These are phyloP conservation scores for Vishniacozyma victoriae DNA, from an alignment of 768 basidiomycete genomes.

Conservation along the genomic window DNA sequence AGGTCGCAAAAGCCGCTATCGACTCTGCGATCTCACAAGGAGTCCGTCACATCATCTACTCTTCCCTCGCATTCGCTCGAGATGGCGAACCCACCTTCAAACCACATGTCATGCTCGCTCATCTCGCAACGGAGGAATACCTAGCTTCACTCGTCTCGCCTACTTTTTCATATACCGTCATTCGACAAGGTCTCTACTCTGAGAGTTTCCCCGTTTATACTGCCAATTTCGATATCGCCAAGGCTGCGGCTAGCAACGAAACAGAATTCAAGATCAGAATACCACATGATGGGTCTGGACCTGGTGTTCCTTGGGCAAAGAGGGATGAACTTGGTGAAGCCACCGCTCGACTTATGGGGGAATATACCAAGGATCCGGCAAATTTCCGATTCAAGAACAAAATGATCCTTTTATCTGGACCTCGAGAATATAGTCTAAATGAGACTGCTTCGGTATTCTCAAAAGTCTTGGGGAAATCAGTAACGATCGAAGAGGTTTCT, in stretches of 20 bases:
- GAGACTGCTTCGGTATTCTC: neutral
- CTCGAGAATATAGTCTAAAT: neutral
- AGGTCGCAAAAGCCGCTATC: conserved; percentile 18
- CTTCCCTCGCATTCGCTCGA: conserved; percentile 17
- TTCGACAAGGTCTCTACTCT: conserved; percentile 12
- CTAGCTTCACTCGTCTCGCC: neutral
- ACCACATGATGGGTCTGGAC: conserved; percentile 5
- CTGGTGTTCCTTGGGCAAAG: conserved; percentile 15
- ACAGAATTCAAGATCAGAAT: neutral
- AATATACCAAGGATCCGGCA: conserved; percentile 2
- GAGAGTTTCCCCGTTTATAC: conserved; percentile 9
- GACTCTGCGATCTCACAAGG: conserved; percentile 9
- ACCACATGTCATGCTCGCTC: neutral
- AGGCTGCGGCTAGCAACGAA: too few species aligned
- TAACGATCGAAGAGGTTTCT: neutral
- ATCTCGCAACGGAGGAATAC: neutral
- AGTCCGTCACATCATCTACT: conserved; percentile 17
- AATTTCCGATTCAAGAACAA: neutral
- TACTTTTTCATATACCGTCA: conserved; percentile 6
- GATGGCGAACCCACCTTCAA: neutral
- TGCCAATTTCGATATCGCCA: neutral
- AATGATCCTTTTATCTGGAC: neutral
- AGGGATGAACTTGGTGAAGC: conserved; percentile 15
- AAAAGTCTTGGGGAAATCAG: neutral
- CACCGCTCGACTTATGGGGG: conserved; percentile 3